Evolutionary conservation across 2,329 filamentous ascomycete species (phyloP), one percentile per base, ranked within the genome.

Genomic region (Cladobotryum protrusum): DNA sequence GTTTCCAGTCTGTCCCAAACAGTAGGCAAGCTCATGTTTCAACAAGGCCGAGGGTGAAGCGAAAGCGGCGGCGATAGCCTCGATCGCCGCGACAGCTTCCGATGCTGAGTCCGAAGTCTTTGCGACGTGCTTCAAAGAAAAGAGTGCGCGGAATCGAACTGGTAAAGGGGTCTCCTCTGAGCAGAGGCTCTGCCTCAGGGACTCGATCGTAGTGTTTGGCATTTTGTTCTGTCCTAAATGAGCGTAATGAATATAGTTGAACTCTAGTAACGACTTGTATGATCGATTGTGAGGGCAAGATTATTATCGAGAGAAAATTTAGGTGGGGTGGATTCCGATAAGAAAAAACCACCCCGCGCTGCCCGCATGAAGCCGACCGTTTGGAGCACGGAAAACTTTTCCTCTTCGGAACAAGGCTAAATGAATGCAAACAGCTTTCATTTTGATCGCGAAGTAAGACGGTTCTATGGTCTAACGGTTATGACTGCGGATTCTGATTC

Each of bases 1-100:
- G 64, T 96, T 89, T 51, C 83, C 83, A 1, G 88, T 92, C 72
- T 99, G 93, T 7, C 93, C 93, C 2, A 99, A 79, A 65, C 93
- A 99, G 73, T 99, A 99, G 20, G 93, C 93, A 44, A 99, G 78
- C 67, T 99, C 93, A 69, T 99, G 93, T 74, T 97, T 97, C 43
- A 97, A 76, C 8, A 97, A 78, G 3, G 89, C 92, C 4, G 92
- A 97, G 0, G 87, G 84, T 3, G 92, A 95, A 0, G 75, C 62
- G 60, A 99, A 93, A 2, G 78, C 92, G 7, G 90, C 89, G 2
- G 92, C 90, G 59, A 99, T 99, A 39, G 93, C 91, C 50, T 84
- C 77, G 58, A 86, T 81, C 45, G 82, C 81, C 9, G 74, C 74
- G 44, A 63, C 54, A 32, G 73, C 69, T 32, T 70, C 65, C 58